phyloP scores from a whole-genome alignment of 2,329 filamentous ascomycete species.

The Penicillium sclerotigenum region DNA sequence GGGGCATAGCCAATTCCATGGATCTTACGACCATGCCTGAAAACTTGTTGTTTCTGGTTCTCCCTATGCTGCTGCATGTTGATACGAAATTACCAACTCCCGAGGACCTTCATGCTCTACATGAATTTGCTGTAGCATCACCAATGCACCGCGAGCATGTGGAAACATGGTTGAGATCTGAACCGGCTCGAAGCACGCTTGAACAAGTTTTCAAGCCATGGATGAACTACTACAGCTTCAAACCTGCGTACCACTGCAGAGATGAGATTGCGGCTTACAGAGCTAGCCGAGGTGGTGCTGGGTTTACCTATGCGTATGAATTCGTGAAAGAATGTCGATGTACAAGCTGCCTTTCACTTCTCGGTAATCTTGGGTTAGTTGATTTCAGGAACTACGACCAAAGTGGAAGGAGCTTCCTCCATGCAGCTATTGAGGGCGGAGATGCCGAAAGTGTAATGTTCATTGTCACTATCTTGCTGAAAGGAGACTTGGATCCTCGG shows the following conservation, averaged over 20 bases:
- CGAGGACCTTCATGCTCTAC: not conserved
- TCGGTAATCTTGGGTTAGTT: not conserved
- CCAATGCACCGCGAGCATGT: not conserved
- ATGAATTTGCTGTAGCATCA: not conserved
- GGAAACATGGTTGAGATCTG: not conserved
- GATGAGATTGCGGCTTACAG: not conserved
- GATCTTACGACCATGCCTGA: slow-evolving; percentile 2
- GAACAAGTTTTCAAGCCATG: not conserved
- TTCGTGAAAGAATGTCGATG: not conserved
- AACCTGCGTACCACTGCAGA: not conserved
- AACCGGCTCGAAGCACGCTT: not conserved
- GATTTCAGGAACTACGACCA: not conserved
- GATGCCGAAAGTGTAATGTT: not conserved
- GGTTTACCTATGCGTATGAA: not conserved
- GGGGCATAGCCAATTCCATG: not conserved
- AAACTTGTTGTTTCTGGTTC: not conserved
- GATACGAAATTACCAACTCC: not conserved
- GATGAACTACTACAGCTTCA: not conserved
- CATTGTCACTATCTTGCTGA: not conserved
- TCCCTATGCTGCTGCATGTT: not conserved
- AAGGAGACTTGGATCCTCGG: not conserved
- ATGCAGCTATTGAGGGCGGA: not conserved
- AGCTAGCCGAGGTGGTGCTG: not conserved
- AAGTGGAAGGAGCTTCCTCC: not conserved
- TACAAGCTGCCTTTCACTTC: not conserved